Base-by-base conservation (phyloP, 164 flowering plant species). In the Stephania yunnanensis region DNA sequence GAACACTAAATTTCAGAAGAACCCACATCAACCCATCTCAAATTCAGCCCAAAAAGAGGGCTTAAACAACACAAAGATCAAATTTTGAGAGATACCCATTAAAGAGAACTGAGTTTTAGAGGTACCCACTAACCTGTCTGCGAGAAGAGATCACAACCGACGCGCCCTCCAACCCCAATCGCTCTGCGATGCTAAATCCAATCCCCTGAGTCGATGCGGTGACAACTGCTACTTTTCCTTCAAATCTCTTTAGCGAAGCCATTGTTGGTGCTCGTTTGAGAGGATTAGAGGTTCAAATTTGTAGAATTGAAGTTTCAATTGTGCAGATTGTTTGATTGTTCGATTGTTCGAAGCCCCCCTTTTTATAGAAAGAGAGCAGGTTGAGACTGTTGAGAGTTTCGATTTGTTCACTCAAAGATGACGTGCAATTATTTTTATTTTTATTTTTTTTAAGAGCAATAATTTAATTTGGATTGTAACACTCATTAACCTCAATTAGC, bases 161-260 rank as follows among this genome's bases (percentile, higher is more conserved):
- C 55, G 98, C 98, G 7, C 97, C 98, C 84, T 95, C 98, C 22
- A 83, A 79, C 30, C 95, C 98, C 61, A 93, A 89, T 22, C 97
- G 84, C 83, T 89, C 85, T 12, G 97, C 97, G 75, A 95, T 95
- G 71, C 86, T 74, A 76, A 88, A 90, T 31, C 98, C 98, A 52
- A 93, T 95, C 5, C 98, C 98, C 79, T 90, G 97, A 36, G 98
- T 95, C 1, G 98, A 95, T 46, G 97, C 97, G 0, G 98, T 94
- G 46, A 94, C 94, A 10, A 94, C 88, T 13, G 94, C 97, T 17
- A 94, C 97, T 74, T 91, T 94, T 30, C 97, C 97, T 73, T 80
- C 73, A 78, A 93, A 93, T 79, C 97, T 88, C 85, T 76, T 89
- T 71, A 76, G 82, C 9, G 44, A 1, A 0, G 48, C 46, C 66